A percentile compares a stretch with the other conserved stretches of the same genome.
These are phyloP conservation scores for Aspergillus sp. DNA, from an alignment of 2,329 filamentous ascomycete genomes.

Conservation along the genomic window DNA sequence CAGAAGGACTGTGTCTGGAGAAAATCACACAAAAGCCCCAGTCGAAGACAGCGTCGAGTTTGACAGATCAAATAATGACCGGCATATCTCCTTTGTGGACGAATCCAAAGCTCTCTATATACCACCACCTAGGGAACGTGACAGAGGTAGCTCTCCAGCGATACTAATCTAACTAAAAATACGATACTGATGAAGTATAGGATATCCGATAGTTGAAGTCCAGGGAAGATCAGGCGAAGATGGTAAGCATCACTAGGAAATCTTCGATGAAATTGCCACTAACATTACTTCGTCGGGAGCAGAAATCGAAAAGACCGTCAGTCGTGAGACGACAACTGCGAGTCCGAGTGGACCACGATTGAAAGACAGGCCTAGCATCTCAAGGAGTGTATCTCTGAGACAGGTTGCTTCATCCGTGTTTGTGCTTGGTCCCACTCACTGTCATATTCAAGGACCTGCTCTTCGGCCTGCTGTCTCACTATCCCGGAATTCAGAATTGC, in stretches of 20 bases:
- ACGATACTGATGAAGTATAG: constrained; percentile 14
- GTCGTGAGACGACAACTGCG: constrained; percentile 46
- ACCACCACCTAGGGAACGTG: constrained; percentile 84
- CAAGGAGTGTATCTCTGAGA: constrained; percentile 23
- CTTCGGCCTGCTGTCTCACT: constrained; percentile 76
- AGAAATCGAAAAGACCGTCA: constrained; percentile 30
- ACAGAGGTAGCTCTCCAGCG: constrained; percentile 70
- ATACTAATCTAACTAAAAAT: constrained; percentile 46
- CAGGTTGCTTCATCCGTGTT: constrained; percentile 30
- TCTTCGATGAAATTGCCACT: not conserved
- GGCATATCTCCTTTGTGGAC: no score
- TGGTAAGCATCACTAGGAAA: no score
- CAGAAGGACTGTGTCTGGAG: constrained; percentile 67
- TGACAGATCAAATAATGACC: no score
- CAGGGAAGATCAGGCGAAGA: not conserved
- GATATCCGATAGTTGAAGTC: constrained; percentile 17
- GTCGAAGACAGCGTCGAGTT: constrained; percentile 16
- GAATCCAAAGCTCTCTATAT: constrained; percentile 65
- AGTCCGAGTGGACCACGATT: constrained; percentile 29
- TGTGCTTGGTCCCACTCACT: constrained; percentile 30
- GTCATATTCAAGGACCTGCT: constrained; percentile 32
- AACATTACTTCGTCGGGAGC: constrained; percentile 14
- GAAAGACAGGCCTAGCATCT: constrained; percentile 23
- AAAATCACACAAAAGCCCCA: constrained; percentile 73
- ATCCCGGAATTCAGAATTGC: no score